Evolutionary conservation across 805 yeast genomes (phyloP).

Genomic region (Yueomyces sp.): DNA sequence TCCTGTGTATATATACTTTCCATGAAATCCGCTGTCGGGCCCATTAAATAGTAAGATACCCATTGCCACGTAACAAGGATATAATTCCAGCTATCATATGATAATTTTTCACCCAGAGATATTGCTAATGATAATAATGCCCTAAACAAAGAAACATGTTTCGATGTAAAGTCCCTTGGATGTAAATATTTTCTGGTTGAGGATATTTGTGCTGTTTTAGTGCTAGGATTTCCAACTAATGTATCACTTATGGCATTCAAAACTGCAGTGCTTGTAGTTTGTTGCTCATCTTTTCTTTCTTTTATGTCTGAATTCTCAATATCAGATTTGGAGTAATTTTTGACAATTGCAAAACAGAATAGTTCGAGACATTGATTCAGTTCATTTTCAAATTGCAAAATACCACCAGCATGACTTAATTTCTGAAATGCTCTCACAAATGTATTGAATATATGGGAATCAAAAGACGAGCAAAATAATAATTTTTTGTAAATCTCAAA

Average conservation of each 20-base stretch:
- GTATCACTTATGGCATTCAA: slow-evolving; percentile 14
- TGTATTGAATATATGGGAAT: slow-evolving; percentile 53
- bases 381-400: slow-evolving; percentile 41
- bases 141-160: slow-evolving; percentile 64
- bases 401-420: slow-evolving; percentile 70
- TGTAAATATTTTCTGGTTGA: slow-evolving; percentile 15
- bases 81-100: slow-evolving; percentile 47
- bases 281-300: not conserved
- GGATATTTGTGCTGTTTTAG: not conserved
- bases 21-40: slow-evolving; percentile 33
- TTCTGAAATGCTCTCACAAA: slow-evolving; percentile 66
- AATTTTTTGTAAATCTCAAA: slow-evolving; percentile 35
- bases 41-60: slow-evolving; percentile 60
- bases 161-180: slow-evolving; percentile 39
- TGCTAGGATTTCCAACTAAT: slow-evolving; percentile 4
- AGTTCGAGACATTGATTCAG: slow-evolving; percentile 44
- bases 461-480: slow-evolving; percentile 48
- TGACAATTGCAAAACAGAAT: slow-evolving; percentile 34
- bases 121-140: slow-evolving; percentile 67
- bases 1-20: slow-evolving; percentile 26
- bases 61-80: slow-evolving; percentile 58
- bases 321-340: slow-evolving; percentile 22
- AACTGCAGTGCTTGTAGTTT: slow-evolving; percentile 3
- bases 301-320: not conserved
- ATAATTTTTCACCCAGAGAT: slow-evolving; percentile 67